A percentile compares a stretch with the other conserved stretches of the same genome.
Evolutionary conservation across 1,284 basidiomycete species (phyloP).

Genomic region (Fomitopsis betulina): DNA sequence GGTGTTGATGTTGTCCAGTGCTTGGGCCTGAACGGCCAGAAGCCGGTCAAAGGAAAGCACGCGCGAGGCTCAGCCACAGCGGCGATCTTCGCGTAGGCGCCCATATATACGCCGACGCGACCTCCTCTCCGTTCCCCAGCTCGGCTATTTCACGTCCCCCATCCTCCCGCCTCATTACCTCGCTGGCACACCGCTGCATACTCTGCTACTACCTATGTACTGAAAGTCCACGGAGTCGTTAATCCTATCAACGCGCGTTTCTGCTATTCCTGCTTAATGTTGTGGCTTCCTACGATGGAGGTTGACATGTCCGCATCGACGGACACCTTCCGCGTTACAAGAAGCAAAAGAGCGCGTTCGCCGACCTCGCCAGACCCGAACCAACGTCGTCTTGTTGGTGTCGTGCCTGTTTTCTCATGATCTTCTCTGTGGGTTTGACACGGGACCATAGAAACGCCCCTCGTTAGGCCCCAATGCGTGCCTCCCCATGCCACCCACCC

Average conservation of each 20-base stretch:
- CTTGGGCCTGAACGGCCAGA: no score
- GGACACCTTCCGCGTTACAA: neutral
- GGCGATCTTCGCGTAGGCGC: neutral
- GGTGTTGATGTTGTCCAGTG: no score
- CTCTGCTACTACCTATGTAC: neutral
- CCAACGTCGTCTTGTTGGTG: conserved; percentile 3
- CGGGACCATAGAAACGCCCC: conserved; percentile 48
- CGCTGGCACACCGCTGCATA: neutral
- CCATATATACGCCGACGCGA: neutral
- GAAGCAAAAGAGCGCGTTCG: conserved; percentile 7
- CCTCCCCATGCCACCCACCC: conserved; percentile 21
- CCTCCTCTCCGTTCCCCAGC: neutral
- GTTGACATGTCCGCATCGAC: conserved; percentile 4
- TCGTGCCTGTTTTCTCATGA: neutral
- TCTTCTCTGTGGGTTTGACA: neutral
- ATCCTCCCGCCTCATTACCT: neutral
- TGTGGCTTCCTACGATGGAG: conserved; percentile 2
- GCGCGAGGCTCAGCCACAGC: neutral
- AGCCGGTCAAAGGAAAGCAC: no score
- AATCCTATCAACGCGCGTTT: neutral
- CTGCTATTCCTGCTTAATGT: no score
- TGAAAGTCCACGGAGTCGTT: neutral
- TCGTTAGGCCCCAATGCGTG: conserved; percentile 34
- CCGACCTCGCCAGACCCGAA: conserved; percentile 1
- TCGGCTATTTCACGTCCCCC: no score